Evolutionary conservation across 352 stramenopile species (phyloP).

Genomic region (Globisporangium splendens): DNA sequence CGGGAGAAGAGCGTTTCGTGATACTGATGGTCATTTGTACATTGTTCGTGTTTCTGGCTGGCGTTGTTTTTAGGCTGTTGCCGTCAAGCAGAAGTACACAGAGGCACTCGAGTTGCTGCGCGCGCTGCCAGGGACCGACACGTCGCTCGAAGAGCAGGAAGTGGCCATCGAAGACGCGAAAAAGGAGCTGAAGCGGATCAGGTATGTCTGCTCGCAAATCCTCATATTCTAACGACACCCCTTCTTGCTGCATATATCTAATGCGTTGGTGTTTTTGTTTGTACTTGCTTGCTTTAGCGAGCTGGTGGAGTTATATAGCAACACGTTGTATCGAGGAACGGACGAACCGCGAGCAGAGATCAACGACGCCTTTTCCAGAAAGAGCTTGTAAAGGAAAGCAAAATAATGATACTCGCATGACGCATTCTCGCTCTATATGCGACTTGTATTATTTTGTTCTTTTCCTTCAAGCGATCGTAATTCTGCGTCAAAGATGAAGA

Average conservation of each 20-base stretch:
- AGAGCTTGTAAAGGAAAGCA: slow-evolving; percentile 67
- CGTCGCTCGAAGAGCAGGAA: slow-evolving; percentile 76
- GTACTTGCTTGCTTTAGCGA: slow-evolving; percentile 37
- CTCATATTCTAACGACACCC: no score
- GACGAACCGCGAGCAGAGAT: slow-evolving; percentile 79
- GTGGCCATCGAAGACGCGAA: slow-evolving; percentile 64
- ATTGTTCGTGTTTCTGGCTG: neutral
- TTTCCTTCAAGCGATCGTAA: no score
- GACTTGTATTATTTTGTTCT: no score
- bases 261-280: neutral
- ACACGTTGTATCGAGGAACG: slow-evolving; percentile 81
- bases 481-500: no score
- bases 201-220: slow-evolving; percentile 24
- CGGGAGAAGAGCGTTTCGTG: no score
- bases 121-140: slow-evolving; percentile 72
- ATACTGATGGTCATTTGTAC: neutral
- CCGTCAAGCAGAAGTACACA: slow-evolving; percentile 74
- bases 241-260: neutral
- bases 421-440: no score
- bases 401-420: no score
- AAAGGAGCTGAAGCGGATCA: slow-evolving; percentile 70
- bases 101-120: slow-evolving; percentile 64
- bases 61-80: slow-evolving; percentile 42
- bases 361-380: slow-evolving; percentile 82
- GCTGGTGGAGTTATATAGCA: slow-evolving; percentile 80